phyloP scores from a whole-genome alignment of 2,329 filamentous ascomycete genomes.

The Trichoderma afroharzianum region DNA sequence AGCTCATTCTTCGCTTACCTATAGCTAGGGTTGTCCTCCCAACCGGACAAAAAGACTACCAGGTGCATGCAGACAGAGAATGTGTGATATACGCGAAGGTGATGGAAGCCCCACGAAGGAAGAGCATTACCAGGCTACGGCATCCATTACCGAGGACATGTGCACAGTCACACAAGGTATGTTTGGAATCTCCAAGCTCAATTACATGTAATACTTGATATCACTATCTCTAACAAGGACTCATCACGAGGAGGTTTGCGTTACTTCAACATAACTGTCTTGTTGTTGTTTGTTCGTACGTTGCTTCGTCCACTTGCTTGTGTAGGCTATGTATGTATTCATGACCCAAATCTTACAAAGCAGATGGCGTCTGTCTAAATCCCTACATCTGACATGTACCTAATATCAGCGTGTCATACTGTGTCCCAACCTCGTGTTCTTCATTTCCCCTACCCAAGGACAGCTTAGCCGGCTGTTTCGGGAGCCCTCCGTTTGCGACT shows the following conservation, averaged over 20 bases:
- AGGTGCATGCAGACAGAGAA: not conserved
- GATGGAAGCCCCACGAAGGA: not conserved
- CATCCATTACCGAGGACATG: not conserved
- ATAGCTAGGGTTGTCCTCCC: not conserved
- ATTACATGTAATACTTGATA: not conserved
- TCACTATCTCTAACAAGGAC: not conserved
- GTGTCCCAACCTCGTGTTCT: not conserved
- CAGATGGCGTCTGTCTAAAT: not conserved
- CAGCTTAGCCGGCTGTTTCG: slow-evolving; percentile 1
- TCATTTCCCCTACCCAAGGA: not conserved
- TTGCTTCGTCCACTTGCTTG: not conserved
- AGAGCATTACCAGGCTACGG: not conserved
- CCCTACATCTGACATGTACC: not conserved
- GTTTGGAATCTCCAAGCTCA: not conserved
- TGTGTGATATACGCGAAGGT: not conserved
- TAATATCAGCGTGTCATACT: not conserved
- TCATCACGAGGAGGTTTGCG: not conserved
- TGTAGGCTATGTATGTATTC: not conserved
- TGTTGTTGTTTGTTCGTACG: not conserved
- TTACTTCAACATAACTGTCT: not conserved
- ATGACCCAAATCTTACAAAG: not conserved
- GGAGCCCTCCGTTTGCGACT: slow-evolving; percentile 12
- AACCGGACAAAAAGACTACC: not conserved
- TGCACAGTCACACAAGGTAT: not conserved
- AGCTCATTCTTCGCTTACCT: not conserved